A percentile compares a stretch with the other conserved stretches of the same genome.
These are phyloP conservation scores for Rhododendron griersonianum DNA, from an alignment of 148 eudicot genomes.

Conservation along the genomic window DNA sequence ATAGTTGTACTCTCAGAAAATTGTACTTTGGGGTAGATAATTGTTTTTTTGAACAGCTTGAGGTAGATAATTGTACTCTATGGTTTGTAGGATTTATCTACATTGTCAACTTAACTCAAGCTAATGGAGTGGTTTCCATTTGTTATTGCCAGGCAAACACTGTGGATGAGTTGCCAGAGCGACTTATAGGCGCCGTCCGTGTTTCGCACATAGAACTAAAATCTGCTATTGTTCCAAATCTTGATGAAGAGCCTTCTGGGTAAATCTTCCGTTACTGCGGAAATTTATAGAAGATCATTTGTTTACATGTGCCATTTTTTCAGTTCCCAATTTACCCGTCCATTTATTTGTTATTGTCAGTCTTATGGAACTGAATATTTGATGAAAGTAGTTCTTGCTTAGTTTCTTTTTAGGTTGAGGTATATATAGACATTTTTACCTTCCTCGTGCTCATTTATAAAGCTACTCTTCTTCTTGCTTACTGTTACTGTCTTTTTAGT, in stretches of 20 bases:
- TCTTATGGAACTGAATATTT: neutral
- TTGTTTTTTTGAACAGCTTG: neutral
- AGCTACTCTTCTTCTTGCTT: neutral
- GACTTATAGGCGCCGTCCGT: constrained; percentile 83
- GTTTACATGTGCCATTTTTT: neutral
- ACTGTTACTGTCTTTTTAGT: too few species aligned
- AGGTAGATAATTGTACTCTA: neutral
- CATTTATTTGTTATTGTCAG: neutral
- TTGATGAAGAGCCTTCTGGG: constrained; percentile 49
- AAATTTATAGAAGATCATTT: neutral
- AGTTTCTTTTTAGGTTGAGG: neutral
- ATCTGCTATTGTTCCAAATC: constrained; percentile 76
- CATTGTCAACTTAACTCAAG: neutral
- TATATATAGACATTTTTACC: neutral
- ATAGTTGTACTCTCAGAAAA: neutral
- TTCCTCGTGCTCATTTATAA: neutral
- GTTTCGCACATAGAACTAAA: constrained; percentile 81
- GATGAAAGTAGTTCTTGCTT: neutral
- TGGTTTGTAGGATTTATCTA: neutral
- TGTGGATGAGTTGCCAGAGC: constrained; percentile 84
- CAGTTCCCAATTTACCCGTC: neutral
- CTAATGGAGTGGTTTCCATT: constrained; percentile 10
- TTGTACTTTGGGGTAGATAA: neutral
- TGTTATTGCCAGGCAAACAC: constrained; percentile 57
- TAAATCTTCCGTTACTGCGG: neutral